Conservation (phyloP, 495 filamentous ascomycete genomes). For the Penicillium pulvis region DNA sequence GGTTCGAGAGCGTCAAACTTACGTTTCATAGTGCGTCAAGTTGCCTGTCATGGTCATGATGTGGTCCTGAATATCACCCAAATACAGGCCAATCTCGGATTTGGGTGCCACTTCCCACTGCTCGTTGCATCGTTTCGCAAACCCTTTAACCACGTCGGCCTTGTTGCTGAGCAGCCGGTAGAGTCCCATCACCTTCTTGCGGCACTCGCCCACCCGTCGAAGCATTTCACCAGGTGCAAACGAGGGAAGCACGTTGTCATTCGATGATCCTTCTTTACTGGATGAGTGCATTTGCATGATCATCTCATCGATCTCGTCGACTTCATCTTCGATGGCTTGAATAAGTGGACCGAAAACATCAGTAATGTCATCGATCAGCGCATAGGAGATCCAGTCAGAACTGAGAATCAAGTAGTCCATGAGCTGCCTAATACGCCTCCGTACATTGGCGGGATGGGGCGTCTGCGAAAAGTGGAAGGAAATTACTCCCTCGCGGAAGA, state of each 20-base stretch:
- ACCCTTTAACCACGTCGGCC: constrained; percentile 97
- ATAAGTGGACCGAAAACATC: constrained; percentile 93
- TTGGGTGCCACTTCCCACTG: constrained; percentile 95
- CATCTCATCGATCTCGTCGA: constrained; percentile 83
- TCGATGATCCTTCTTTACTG: constrained; percentile 38
- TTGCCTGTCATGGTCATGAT: constrained; percentile 98
- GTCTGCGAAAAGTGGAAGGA: constrained; percentile 95
- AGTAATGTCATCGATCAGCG: constrained; percentile 96
- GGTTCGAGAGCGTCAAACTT: constrained; percentile 30
- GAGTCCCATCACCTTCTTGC: constrained; percentile 94
- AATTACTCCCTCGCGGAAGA: constrained; percentile 92
- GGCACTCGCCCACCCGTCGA: constrained; percentile 84
- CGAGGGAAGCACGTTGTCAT: constrained; percentile 35
- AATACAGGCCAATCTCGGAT: constrained; percentile 91
- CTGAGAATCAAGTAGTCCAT: constrained; percentile 91
- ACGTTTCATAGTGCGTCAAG: constrained; percentile 95
- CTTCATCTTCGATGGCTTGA: constrained; percentile 83
- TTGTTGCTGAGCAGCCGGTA: constrained; percentile 95
- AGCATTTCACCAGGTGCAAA: constrained; percentile 80
- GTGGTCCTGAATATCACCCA: constrained; percentile 98
- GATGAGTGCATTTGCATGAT: constrained; percentile 75
- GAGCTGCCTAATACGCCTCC: constrained; percentile 87
- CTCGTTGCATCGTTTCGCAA: constrained; percentile 98
- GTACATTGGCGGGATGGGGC: constrained; percentile 93
- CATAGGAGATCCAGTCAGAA: constrained; percentile 98